Evolutionary conservation across 805 yeast genomes (phyloP).

Genomic region (Zygosaccharomyces kombuchaensis): DNA sequence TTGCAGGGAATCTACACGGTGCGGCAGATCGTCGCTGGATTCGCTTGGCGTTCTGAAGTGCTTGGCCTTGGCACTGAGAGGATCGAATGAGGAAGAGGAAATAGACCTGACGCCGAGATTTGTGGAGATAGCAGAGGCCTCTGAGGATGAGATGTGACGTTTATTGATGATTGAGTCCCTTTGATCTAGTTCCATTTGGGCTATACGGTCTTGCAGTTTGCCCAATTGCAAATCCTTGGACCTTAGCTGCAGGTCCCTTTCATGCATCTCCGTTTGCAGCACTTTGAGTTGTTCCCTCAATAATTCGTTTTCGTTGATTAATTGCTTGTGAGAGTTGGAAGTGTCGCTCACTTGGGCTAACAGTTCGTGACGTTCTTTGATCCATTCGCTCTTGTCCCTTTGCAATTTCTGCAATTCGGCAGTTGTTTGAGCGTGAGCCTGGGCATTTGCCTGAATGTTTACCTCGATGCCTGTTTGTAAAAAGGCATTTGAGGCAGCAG

Average conservation of each 20-base stretch:
- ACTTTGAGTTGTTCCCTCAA: constrained; percentile 32
- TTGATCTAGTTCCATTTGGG: constrained; percentile 12
- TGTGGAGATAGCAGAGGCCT: constrained; percentile 16
- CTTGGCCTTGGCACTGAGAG: constrained; percentile 8
- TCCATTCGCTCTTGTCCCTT: constrained; percentile 44
- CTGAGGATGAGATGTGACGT: constrained; percentile 13
- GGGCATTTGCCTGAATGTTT: constrained; percentile 6
- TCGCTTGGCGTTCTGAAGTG: constrained; percentile 22
- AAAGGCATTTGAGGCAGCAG: neutral
- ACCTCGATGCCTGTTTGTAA: neutral
- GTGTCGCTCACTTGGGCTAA: constrained; percentile 29
- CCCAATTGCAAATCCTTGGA: constrained; percentile 23
- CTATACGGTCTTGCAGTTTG: constrained; percentile 21
- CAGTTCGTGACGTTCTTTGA: constrained; percentile 32
- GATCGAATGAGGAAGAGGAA: constrained; percentile 19
- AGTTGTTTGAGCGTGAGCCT: constrained; percentile 20
- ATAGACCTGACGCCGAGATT: constrained; percentile 19
- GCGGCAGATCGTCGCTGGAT: constrained; percentile 31
- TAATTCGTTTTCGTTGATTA: constrained; percentile 46
- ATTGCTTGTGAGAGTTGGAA: constrained; percentile 36
- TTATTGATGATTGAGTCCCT: constrained; percentile 8
- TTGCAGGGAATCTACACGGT: constrained; percentile 28
- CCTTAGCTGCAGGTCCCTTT: constrained; percentile 21
- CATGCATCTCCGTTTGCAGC: constrained; percentile 19
- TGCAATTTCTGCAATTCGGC: constrained; percentile 42